Evolutionary conservation across 2,329 filamentous ascomycete genomes (phyloP), one percentile per base, ranked within the genome.

Genomic region (Fusarium citri): DNA sequence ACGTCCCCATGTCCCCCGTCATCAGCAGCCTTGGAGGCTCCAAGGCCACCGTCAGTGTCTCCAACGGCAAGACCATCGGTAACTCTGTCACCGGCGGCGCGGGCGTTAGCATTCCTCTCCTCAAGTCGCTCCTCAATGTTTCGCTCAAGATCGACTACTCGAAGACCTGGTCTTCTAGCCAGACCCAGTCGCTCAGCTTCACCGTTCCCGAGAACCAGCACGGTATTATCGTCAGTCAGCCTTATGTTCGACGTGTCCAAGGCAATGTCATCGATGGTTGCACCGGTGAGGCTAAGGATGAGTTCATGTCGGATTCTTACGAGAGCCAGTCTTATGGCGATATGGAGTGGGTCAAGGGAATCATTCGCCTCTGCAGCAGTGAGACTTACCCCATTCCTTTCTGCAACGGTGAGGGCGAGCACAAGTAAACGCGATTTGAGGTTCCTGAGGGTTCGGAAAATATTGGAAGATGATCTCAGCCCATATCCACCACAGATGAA

Each of bases 171-270:
- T 59, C 66, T 22, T 68, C 69, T 0, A 50, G 45, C 16, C 59
- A 72, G 43, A 40, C 59, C 9, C 71, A 74, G 46, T 68, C 71
- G 0, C 53, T 71, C 2, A 49, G 59, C 0, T 73, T 73, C 8
- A 48, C 55, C 1, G 69, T 73, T 8, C 71, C 69, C 1, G 63
- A 63, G 0, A 58, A 59, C 6, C 55, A 74, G 6, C 59, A 71
- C 8, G 71, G 71, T 3, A 51, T 73, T 23, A 72, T 73, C 12
- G 71, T 73, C 40, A 73, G 71, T 15, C 71, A 73, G 66, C 69
- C 71, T 11, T 74, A 74, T 18, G 71, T 73, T 0, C 60, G 69
- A 41, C 71, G 71, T 6, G 40, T 73, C 2, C 37, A 68, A 42
- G 71, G 71, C 2, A 60, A 66, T 22, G 54, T 68, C 23, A 30